These are phyloP conservation scores for Penicillium paneum DNA, from an alignment of 2,329 filamentous ascomycete species.

Conservation along the genomic window DNA sequence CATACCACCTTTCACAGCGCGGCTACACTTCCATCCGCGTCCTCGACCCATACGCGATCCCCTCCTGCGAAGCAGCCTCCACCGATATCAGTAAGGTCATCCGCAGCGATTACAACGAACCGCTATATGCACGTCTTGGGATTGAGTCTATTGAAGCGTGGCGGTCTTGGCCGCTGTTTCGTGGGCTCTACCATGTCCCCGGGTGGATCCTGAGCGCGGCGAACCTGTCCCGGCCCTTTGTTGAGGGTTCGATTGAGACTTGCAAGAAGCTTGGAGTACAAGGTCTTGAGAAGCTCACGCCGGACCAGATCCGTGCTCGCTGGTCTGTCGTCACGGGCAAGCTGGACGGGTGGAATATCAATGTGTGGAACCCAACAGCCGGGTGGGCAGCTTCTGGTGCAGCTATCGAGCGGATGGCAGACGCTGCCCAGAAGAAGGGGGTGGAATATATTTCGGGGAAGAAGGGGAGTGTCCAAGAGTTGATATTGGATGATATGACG, in stretches of 20 bases:
- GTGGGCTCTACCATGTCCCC: conserved; percentile 17
- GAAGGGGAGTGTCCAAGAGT: conserved; percentile 7
- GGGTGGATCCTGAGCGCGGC: conserved; percentile 19
- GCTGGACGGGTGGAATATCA: conserved; percentile 20
- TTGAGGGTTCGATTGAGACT: conserved; percentile 17
- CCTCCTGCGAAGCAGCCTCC: conserved; percentile 18
- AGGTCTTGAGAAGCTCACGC: conserved; percentile 13
- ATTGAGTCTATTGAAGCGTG: conserved; percentile 16
- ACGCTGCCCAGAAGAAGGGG: conserved; percentile 16
- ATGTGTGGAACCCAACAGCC: conserved; percentile 20
- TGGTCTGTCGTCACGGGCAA: conserved; percentile 14
- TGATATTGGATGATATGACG: conserved; percentile 9
- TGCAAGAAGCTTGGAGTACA: conserved; percentile 13
- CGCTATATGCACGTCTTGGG: conserved; percentile 19
- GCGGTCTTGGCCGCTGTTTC: conserved; percentile 11
- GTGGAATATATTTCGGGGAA: conserved; percentile 19
- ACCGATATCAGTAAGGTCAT: conserved; percentile 25
- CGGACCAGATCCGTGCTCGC: conserved; percentile 8
- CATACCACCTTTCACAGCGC: conserved; percentile 11
- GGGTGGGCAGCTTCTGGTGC: conserved; percentile 19
- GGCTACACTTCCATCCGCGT: conserved; percentile 9
- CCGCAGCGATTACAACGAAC: conserved; percentile 21
- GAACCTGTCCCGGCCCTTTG: conserved; percentile 16
- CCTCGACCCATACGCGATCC: conserved; percentile 9
- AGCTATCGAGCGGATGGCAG: conserved; percentile 16